Evolutionary conservation across 805 yeast species (phyloP).

Genomic region (Metschnikowia shivogae): DNA sequence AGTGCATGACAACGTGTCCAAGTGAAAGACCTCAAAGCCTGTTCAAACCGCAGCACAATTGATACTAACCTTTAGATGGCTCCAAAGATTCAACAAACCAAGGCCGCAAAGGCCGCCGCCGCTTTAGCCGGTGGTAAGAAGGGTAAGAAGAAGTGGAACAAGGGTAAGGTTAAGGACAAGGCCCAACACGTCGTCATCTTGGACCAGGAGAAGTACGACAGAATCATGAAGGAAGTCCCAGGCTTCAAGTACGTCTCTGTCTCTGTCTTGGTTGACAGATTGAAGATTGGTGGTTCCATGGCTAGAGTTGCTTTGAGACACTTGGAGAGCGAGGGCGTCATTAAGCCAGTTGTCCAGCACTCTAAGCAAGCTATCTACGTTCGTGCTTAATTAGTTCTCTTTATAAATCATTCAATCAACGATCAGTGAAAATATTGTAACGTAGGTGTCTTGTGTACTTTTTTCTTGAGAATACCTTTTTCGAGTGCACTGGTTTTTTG

Average conservation of each 20-base stretch:
- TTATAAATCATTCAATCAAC: conserved; percentile 21
- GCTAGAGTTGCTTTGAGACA: conserved; percentile 98
- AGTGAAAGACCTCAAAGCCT: no score
- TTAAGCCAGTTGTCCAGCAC: conserved; percentile 91
- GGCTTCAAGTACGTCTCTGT: conserved; percentile 98
- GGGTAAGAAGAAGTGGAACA: conserved; percentile 99
- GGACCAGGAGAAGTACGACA: conserved; percentile 98
- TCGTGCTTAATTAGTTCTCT: conserved; percentile 44
- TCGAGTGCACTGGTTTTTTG: not conserved
- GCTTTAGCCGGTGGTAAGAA: conserved; percentile 99
- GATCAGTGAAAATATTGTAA: not conserved
- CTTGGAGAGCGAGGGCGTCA: conserved; percentile 91
- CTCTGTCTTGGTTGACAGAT: conserved; percentile 97
- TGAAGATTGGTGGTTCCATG: conserved; percentile 97
- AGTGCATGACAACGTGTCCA: no score
- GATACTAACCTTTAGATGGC: conserved; percentile 55
- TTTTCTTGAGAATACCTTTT: not conserved
- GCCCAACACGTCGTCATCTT: conserved; percentile 96
- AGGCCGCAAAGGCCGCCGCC: conserved; percentile 99
- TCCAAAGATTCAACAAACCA: conserved; percentile 98
- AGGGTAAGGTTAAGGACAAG: conserved; percentile 99
- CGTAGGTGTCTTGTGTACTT: not conserved
- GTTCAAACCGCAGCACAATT: not conserved
- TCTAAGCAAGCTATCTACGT: conserved; percentile 96
- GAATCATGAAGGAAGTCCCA: conserved; percentile 98